Conservation (phyloP, 306 rosid genomes). For the Inga laurina region DNA sequence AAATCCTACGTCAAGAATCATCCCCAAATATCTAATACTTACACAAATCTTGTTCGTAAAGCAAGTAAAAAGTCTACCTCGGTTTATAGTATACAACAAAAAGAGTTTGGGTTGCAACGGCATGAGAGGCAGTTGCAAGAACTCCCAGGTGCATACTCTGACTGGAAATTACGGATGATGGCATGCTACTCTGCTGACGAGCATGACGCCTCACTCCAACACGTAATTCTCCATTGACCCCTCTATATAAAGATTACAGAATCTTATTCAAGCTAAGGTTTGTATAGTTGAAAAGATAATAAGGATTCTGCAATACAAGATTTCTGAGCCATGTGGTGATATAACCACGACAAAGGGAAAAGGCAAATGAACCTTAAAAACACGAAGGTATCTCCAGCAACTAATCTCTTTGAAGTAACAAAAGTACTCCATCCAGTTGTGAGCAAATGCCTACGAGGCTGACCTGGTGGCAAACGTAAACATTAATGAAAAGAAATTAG, state of each 20-base stretch:
- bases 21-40: not conserved
- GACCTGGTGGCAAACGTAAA: slow-evolving; percentile 61
- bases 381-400: slow-evolving; percentile 91
- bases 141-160: slow-evolving; percentile 98
- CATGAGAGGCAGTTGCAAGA: slow-evolving; percentile 97
- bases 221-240: slow-evolving; percentile 71
- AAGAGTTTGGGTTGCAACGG: slow-evolving; percentile 75
- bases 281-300: slow-evolving; percentile 11
- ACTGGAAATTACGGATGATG: slow-evolving; percentile 89
- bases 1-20: slow-evolving; percentile 27
- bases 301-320: not conserved
- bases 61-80: slow-evolving; percentile 49
- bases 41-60: not conserved
- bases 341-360: not conserved
- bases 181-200: slow-evolving; percentile 81
- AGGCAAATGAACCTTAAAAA: slow-evolving; percentile 63
- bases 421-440: slow-evolving; percentile 99
- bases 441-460: slow-evolving; percentile 94
- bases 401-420: slow-evolving; percentile 90
- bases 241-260: slow-evolving; percentile 54
- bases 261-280: slow-evolving; percentile 29
- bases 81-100: slow-evolving; percentile 89
- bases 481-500: slow-evolving; percentile 16
- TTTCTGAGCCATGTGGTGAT: slow-evolving; percentile 15
- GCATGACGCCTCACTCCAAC: slow-evolving; percentile 91